Evolutionary conservation across 345 rosid genomes (phyloP).

Genomic region (Cardamine occulta): DNA sequence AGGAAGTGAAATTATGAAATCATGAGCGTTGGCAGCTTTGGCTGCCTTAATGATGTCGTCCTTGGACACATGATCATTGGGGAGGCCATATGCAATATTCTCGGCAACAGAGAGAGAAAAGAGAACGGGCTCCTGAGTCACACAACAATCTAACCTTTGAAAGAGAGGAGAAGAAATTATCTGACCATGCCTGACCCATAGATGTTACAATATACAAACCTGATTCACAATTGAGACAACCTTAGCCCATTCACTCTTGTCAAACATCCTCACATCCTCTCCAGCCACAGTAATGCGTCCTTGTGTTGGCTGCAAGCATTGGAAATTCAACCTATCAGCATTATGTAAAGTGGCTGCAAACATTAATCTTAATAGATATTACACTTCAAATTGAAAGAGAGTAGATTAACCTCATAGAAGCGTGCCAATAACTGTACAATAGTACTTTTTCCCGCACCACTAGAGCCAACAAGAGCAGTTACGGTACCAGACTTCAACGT

Average conservation of each 20-base stretch:
- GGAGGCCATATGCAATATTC: constrained; percentile 97
- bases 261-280: constrained; percentile 91
- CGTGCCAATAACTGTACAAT: constrained; percentile 93
- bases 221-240: constrained; percentile 93
- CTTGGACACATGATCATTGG: constrained; percentile 84
- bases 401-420: constrained; percentile 73
- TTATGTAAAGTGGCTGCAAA: constrained; percentile 1
- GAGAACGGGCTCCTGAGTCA: constrained; percentile 86
- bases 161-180: not conserved
- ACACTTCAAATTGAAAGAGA: constrained; percentile 1
- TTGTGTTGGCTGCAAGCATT: constrained; percentile 69
- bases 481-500: constrained; percentile 77
- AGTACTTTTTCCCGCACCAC: constrained; percentile 98
- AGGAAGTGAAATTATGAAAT: constrained; percentile 89
- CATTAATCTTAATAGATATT: not conserved
- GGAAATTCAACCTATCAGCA: constrained; percentile 34
- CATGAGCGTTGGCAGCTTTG: constrained; percentile 97
- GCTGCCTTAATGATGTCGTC: constrained; percentile 91
- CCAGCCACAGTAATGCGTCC: constrained; percentile 87
- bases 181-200: constrained; percentile 7
- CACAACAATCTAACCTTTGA: constrained; percentile 11
- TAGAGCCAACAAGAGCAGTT: constrained; percentile 93
- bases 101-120: constrained; percentile 92
- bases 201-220: constrained; percentile 47
- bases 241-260: constrained; percentile 91